These are phyloP conservation scores for Populus ilicifolia DNA, from an alignment of 345 rosid species.

Conservation along the genomic window DNA sequence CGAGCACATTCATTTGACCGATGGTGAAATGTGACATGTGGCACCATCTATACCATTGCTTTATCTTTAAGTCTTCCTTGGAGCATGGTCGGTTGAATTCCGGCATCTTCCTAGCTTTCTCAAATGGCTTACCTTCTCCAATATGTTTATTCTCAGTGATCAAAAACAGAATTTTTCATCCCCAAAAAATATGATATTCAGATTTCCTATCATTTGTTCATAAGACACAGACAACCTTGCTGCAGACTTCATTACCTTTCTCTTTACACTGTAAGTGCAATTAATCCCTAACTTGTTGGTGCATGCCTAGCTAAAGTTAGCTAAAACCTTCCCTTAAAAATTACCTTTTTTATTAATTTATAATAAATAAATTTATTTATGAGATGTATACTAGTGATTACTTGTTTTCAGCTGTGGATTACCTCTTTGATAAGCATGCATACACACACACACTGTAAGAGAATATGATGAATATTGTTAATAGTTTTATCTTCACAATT, in stretches of 20 bases:
- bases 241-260: not conserved
- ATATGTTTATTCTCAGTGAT: constrained; percentile 16
- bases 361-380: not conserved
- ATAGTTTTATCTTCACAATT: not conserved
- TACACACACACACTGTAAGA: not conserved
- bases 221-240: not conserved
- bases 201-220: not conserved
- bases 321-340: not conserved
- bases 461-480: not conserved
- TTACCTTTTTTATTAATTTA: not conserved
- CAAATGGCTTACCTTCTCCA: constrained; percentile 23
- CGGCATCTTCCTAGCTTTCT: constrained; percentile 40
- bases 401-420: not conserved
- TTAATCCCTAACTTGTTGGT: not conserved
- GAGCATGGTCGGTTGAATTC: constrained; percentile 51
- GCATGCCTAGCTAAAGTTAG: not conserved
- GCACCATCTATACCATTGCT: constrained; percentile 42
- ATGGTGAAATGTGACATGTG: constrained; percentile 35
- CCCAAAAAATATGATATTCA: not conserved
- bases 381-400: not conserved
- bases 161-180: not conserved
- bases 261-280: constrained; percentile 8
- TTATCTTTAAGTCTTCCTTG: constrained; percentile 34
- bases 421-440: not conserved
- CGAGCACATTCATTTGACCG: constrained; percentile 27